Percentiles rank a stretch among this genome's conserved stretches.
Conservation (phyloP, 306 rosid species). For the Lupinus albus region DNA sequence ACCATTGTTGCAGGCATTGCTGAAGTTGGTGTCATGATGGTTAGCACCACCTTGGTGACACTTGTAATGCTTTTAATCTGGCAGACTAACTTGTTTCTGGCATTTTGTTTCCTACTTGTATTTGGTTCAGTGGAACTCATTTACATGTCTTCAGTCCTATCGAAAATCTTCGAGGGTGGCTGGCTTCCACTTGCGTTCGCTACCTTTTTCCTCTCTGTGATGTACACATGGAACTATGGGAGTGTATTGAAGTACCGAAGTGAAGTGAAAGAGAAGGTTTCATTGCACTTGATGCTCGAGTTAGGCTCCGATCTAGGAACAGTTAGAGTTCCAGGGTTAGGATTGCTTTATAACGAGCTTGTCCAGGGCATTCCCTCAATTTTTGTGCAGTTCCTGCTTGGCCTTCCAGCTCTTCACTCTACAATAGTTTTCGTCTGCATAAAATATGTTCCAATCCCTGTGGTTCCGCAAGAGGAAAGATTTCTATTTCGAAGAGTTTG, state of each 20-base stretch:
- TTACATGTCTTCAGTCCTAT: slow-evolving; percentile 79
- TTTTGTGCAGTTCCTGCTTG: slow-evolving; percentile 81
- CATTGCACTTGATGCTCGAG: slow-evolving; percentile 75
- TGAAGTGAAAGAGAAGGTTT: slow-evolving; percentile 83
- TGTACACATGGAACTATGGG: slow-evolving; percentile 99
- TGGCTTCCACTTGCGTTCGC: slow-evolving; percentile 97
- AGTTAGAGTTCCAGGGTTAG: slow-evolving; percentile 91
- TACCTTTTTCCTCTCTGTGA: slow-evolving; percentile 71
- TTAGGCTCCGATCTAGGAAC: slow-evolving; percentile 89
- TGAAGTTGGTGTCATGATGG: slow-evolving; percentile 99
- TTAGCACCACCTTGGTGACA: slow-evolving; percentile 88
- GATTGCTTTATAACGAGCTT: slow-evolving; percentile 89
- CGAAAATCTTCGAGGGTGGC: slow-evolving; percentile 79
- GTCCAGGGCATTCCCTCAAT: slow-evolving; percentile 95
- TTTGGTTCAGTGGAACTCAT: slow-evolving; percentile 86
- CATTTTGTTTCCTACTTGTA: slow-evolving; percentile 65
- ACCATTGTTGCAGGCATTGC: slow-evolving; percentile 74
- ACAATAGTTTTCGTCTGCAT: slow-evolving; percentile 85
- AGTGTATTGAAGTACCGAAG: slow-evolving; percentile 90
- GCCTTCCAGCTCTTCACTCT: slow-evolving; percentile 94
- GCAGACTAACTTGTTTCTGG: slow-evolving; percentile 86
- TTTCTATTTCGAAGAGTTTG: slow-evolving; percentile 90
- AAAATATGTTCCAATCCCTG: slow-evolving; percentile 89
- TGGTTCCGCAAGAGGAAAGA: slow-evolving; percentile 93
- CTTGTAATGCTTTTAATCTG: slow-evolving; percentile 46